phyloP scores from a whole-genome alignment of 495 filamentous ascomycete genomes.

The Aspergillus ostianus region DNA sequence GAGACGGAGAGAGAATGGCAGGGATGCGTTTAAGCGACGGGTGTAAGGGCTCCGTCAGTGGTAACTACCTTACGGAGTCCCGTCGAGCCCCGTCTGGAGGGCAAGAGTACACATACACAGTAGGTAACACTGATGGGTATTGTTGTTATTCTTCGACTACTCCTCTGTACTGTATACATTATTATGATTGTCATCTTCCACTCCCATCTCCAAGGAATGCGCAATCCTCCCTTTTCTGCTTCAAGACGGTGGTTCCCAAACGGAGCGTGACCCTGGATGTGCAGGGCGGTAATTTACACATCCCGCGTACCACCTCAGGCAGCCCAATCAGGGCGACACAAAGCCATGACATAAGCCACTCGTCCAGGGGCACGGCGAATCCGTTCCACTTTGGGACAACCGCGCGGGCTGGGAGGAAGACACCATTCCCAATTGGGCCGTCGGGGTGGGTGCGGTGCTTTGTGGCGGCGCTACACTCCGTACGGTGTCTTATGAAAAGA shows the following conservation, averaged over 20 bases:
- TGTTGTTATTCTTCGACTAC: no score
- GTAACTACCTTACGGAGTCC: no score
- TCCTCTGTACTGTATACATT: no score
- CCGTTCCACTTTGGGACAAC: conserved; percentile 17
- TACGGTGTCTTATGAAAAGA: no score
- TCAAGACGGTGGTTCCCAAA: conserved; percentile 8
- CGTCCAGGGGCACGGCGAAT: conserved; percentile 13
- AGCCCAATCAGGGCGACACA: conserved; percentile 12
- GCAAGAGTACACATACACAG: no score
- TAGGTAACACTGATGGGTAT: no score
- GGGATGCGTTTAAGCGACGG: conserved; percentile 2
- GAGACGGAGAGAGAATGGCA: not conserved
- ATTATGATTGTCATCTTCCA: no score
- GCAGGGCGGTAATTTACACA: conserved; percentile 18
- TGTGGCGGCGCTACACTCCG: conserved; percentile 7
- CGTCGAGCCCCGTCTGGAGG: no score
- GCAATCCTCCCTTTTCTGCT: no score
- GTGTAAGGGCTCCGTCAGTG: not conserved
- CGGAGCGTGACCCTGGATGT: conserved; percentile 18
- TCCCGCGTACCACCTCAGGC: conserved; percentile 14
- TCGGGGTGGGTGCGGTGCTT: conserved; percentile 2
- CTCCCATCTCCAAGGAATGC: no score
- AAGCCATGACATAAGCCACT: not conserved
- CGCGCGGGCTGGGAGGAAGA: conserved; percentile 13
- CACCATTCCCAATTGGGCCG: not conserved